Base-by-base conservation (phyloP, 768 basidiomycete genomes). In the Mycena maculata region DNA sequence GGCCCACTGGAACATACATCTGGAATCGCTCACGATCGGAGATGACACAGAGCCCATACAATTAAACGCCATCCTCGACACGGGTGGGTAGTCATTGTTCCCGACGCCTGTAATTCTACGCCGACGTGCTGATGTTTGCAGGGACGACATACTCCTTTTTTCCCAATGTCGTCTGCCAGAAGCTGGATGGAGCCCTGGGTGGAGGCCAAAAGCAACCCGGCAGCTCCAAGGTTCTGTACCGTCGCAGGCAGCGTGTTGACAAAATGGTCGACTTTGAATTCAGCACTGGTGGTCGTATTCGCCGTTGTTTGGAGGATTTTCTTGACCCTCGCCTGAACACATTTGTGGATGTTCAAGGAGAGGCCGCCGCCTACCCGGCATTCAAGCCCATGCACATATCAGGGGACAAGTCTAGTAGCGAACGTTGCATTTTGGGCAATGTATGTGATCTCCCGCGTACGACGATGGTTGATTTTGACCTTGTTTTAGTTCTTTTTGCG, bases 81-180 rank as follows among this genome's bases (percentile, higher is more conserved):
- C 10, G 9, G 39, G 39, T 41, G 16, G 8, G 39, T 41, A 20
- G 39, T 7, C 33, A n/a, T n/a, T n/a, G 33, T 36, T 36, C 33
- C 13, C 33, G 13, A 13, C 33, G 13, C 39, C 39, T 18, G 11
- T 41, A 41, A 41, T 41, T 41, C 13, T 41, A 13, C 4, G 39
- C 11, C 39, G 39, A 41, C 16, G 8, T 5, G 16, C 18, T 15
- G 11, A 15, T 31, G 16, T 50, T 50, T 28, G 49, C 30, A 50
- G 49, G 49, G 27, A 50, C 30, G 28, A 30, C 49, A 28, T 50
- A 31, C 49, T 50, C 49, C 18, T 50, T 31, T 50, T 41, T 50
- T 4, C 49, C 49, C 27, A 4, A 18, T 31, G 27, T 27, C 20
- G 49, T 18, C 27, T 50, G 49, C 49, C 9, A 50, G 30, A 16